A percentile compares a stretch with the other conserved stretches of the same genome.
These are phyloP conservation scores for Diaporthe citrichinensis DNA, from an alignment of 2,329 filamentous ascomycete genomes.

Conservation along the genomic window DNA sequence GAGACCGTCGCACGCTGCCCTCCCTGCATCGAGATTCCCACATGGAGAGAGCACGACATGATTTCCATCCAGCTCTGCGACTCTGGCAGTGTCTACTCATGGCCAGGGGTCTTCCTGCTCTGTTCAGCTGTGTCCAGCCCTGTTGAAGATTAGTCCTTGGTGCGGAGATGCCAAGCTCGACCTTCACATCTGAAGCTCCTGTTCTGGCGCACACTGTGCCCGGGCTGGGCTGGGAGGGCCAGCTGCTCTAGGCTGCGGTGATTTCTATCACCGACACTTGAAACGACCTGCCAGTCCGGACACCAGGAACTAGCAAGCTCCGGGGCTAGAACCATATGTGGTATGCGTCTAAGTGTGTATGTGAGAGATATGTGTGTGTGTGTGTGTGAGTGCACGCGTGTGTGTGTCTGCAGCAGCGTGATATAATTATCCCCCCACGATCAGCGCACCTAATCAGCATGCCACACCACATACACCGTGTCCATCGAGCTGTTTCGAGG, in stretches of 20 bases:
- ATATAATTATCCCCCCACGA: slow-evolving; percentile 10
- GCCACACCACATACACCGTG: neutral
- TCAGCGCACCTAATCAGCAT: neutral
- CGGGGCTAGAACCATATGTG: slow-evolving; percentile 14
- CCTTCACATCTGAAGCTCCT: neutral
- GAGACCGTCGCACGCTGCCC: slow-evolving; percentile 19
- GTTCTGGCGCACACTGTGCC: neutral
- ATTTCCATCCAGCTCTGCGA: neutral
- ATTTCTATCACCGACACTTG: slow-evolving; percentile 21
- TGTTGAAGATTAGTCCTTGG: neutral
- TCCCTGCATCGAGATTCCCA: slow-evolving; percentile 29
- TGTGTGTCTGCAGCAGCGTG: slow-evolving; percentile 11
- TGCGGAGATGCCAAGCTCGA: slow-evolving; percentile 18
- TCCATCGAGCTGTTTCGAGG: slow-evolving; percentile 8
- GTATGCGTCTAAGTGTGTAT: neutral
- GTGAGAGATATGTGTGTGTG: neutral
- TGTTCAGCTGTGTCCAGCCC: neutral
- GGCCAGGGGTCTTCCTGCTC: too few species aligned
- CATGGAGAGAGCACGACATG: neutral
- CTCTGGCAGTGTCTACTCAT: neutral
- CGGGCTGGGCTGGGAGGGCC: neutral
- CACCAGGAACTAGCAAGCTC: slow-evolving; percentile 22
- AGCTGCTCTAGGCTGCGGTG: neutral
- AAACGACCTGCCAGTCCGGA: slow-evolving; percentile 28
- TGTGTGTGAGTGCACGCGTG: neutral